phyloP scores from a whole-genome alignment of 1,284 basidiomycete species.

The Malassezia nana region DNA sequence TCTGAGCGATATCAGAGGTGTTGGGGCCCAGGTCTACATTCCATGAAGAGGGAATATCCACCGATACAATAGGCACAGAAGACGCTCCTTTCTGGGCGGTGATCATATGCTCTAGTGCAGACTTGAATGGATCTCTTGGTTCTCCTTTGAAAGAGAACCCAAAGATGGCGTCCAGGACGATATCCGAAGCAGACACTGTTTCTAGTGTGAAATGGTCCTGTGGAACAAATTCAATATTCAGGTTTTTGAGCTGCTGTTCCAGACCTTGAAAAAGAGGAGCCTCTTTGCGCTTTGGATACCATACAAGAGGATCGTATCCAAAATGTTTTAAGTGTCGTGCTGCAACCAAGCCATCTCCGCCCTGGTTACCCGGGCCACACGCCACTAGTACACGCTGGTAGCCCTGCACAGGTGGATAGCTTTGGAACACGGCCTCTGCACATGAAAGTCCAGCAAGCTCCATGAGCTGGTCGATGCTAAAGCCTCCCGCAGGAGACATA shows the following conservation, averaged over 20 bases:
- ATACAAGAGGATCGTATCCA: constrained; percentile 37
- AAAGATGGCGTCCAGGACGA: constrained; percentile 89
- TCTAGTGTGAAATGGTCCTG: constrained; percentile 54
- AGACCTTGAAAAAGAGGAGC: constrained; percentile 55
- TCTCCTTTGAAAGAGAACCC: constrained; percentile 79
- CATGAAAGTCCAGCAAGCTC: constrained; percentile 95
- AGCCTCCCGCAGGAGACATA: constrained; percentile 34
- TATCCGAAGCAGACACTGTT: constrained; percentile 59
- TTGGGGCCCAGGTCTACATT: constrained; percentile 65
- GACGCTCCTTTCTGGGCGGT: not conserved
- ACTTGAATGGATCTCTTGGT: constrained; percentile 76
- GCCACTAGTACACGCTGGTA: constrained; percentile 63
- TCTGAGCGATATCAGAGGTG: constrained; percentile 43
- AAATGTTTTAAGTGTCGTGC: constrained; percentile 66
- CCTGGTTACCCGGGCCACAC: constrained; percentile 76
- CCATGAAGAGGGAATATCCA: constrained; percentile 96
- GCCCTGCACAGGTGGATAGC: constrained; percentile 62
- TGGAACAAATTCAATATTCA: constrained; percentile 58
- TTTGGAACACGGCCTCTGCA: constrained; percentile 72
- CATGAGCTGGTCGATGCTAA: constrained; percentile 64
- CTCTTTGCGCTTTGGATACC: constrained; percentile 43
- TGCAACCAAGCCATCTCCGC: constrained; percentile 92
- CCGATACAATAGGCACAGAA: constrained; percentile 48
- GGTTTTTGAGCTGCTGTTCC: constrained; percentile 73
- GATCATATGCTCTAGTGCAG: constrained; percentile 59